Conservation (phyloP, 2,329 filamentous ascomycete genomes). For the Dothidotthia symphoricarpi region DNA sequence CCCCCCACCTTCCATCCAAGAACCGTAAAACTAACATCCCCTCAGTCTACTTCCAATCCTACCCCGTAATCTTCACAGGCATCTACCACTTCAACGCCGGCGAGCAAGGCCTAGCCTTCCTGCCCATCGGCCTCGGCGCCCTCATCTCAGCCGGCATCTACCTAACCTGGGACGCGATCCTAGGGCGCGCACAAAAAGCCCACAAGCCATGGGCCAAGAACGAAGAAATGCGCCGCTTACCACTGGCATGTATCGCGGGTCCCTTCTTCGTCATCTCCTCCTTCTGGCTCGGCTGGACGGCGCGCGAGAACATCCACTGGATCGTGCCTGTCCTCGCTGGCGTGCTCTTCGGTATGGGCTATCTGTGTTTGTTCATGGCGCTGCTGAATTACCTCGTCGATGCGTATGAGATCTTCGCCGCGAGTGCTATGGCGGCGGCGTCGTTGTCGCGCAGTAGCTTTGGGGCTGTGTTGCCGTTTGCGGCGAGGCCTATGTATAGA, state of each 20-base stretch:
- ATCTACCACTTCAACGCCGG: constrained; percentile 65
- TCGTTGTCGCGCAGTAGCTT: constrained; percentile 76
- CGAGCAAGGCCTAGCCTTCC: constrained; percentile 64
- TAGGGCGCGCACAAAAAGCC: constrained; percentile 51
- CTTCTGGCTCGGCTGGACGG: constrained; percentile 49
- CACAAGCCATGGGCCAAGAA: constrained; percentile 58
- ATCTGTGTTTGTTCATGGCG: constrained; percentile 53
- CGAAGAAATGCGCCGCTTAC: constrained; percentile 68
- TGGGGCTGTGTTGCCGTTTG: constrained; percentile 60
- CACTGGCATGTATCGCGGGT: constrained; percentile 68
- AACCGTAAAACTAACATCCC: too few relatives aligned
- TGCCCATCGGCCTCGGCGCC: constrained; percentile 66
- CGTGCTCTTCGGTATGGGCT: constrained; percentile 48
- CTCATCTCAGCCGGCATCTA: constrained; percentile 60
- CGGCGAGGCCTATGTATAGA: constrained; percentile 59
- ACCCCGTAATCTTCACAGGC: constrained; percentile 62
- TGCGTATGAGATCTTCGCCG: constrained; percentile 72
- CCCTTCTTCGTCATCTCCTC: constrained; percentile 52
- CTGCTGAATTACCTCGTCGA: constrained; percentile 61
- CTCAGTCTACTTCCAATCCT: constrained; percentile 78
- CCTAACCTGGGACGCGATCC: constrained; percentile 62
- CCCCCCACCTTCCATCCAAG: too few relatives aligned
- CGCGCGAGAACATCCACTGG: constrained; percentile 42
- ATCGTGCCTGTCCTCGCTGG: constrained; percentile 45
- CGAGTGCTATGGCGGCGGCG: constrained; percentile 78